phyloP scores from a whole-genome alignment of 257 asterid species.

The Ballota nigra region DNA sequence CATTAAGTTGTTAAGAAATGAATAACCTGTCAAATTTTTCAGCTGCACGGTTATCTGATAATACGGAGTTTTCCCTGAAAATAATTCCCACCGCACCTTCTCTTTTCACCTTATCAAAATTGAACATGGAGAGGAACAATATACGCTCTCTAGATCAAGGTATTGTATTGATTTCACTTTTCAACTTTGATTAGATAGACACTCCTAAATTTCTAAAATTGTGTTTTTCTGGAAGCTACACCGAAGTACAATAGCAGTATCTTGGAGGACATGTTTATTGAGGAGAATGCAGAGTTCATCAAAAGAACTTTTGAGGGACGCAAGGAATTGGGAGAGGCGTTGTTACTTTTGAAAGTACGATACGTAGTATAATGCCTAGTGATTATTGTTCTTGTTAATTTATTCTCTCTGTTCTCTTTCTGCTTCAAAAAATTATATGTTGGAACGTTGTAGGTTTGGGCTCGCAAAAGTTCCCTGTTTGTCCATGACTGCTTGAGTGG shows the following conservation, averaged over 20 bases:
- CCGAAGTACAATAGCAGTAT: constrained; percentile 85
- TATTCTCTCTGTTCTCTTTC: background rate
- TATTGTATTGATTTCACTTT: constrained; percentile 24
- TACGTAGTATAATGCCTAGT: constrained; percentile 18
- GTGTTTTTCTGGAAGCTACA: constrained; percentile 55
- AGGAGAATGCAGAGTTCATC: constrained; percentile 68
- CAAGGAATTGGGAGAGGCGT: constrained; percentile 79
- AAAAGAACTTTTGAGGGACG: constrained; percentile 58
- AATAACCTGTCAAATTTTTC: constrained; percentile 23
- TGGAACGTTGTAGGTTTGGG: constrained; percentile 75
- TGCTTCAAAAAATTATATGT: constrained; percentile 17
- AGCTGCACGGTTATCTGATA: constrained; percentile 52
- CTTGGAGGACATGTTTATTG: constrained; percentile 91
- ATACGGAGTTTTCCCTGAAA: constrained; percentile 53
- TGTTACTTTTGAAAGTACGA: constrained; percentile 79
- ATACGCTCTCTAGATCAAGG: constrained; percentile 70
- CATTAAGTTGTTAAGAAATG: constrained; percentile 12
- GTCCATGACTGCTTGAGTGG: constrained; percentile 93
- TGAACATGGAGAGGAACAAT: constrained; percentile 69
- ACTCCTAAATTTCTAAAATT: constrained; percentile 26
- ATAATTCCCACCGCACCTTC: constrained; percentile 86
- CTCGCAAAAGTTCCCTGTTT: constrained; percentile 65
- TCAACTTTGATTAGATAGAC: constrained; percentile 18
- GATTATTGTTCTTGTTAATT: constrained; percentile 19
- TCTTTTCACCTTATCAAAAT: constrained; percentile 60